These are phyloP conservation scores for Haematococcus sp. DNA, from an alignment of 139 green algal genomes.

Conservation along the genomic window DNA sequence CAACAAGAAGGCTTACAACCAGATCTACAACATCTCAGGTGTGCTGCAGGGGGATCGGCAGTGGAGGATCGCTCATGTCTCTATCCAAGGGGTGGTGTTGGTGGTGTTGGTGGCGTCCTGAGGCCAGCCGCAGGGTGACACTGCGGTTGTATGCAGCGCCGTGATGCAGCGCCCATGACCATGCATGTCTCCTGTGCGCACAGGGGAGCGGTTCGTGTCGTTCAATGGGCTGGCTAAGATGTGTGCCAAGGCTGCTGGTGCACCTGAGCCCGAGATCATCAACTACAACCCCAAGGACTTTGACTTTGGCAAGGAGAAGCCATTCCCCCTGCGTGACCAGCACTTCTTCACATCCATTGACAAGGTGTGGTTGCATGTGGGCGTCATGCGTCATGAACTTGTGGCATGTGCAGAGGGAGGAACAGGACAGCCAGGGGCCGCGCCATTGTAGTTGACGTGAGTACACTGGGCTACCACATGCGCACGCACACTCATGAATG, in stretches of 20 bases:
- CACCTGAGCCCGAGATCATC: slow-evolving; percentile 84
- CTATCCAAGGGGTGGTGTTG: not conserved
- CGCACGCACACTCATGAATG: not conserved
- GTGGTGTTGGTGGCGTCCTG: not conserved
- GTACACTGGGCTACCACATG: not conserved
- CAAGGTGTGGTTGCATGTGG: slow-evolving; percentile 69
- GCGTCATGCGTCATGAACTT: no score
- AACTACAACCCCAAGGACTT: slow-evolving; percentile 91
- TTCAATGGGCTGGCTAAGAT: slow-evolving; percentile 94
- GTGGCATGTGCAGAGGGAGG: no score
- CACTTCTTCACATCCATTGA: slow-evolving; percentile 96
- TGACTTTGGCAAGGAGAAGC: slow-evolving; percentile 51
- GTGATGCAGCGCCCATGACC: no score
- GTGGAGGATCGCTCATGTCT: no score
- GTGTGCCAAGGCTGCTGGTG: slow-evolving; percentile 84
- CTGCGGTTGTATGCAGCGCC: not conserved
- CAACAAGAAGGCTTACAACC: slow-evolving; percentile 67
- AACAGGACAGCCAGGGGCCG: no score
- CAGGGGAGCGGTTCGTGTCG: slow-evolving; percentile 81
- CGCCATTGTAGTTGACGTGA: no score
- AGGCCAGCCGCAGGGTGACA: not conserved
- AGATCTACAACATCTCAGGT: slow-evolving; percentile 81
- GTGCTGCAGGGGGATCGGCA: no score
- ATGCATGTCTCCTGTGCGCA: not conserved
- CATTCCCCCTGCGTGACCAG: slow-evolving; percentile 95